Evolutionary conservation across 1,284 basidiomycete genomes (phyloP), one percentile per base, ranked within the genome.

Genomic region (Volvariella surrecta): DNA sequence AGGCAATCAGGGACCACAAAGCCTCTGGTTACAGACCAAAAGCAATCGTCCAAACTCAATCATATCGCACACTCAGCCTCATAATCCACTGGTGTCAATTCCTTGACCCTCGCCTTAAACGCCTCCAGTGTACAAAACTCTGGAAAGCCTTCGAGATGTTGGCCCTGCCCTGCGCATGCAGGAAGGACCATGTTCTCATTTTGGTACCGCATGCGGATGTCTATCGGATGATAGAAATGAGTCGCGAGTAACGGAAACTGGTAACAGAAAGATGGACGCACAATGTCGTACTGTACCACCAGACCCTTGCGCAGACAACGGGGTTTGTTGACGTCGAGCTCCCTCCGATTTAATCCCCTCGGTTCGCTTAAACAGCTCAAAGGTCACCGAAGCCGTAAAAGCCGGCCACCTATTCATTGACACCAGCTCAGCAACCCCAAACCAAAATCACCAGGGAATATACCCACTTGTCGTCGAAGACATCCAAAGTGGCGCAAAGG

Each of bases 81-180:
- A 75, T 79, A 87, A 50, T 88, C 70, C 2, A 53, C 52, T 3
- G 82, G 82, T 3, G 78, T 81, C 4, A 87, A 64, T 51, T 81
- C 76, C 51, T 66, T 66, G 6, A 85, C 74, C 11, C 79, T 70
- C 38, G 70, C 68, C 42, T 66, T 62, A 60, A 90, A 90, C 8
- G 82, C 82, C 4, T 68, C 62, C 24, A 90, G 63, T 3, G 80
- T 81, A 61, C 88, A 90, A 53, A 89, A 78, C 55, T 89, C 87
- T 0, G 86, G 86, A 7, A 68, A 69, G 1, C 84, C 86, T 2
- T 75, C 64, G 7, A 84, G 65, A 52, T 91, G 88, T 46, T 84
- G 73, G 2, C 81, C 82, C 42, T 73, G 63, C 1, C 71, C 70
- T 1, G 79, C 74, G 51, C 88, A 91, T 3, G 79, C 54, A 0